A percentile compares a stretch with the other conserved stretches of the same genome.
Evolutionary conservation across 148 eudicot species (phyloP).

Genomic region (Fagopyrum homotropicum): DNA sequence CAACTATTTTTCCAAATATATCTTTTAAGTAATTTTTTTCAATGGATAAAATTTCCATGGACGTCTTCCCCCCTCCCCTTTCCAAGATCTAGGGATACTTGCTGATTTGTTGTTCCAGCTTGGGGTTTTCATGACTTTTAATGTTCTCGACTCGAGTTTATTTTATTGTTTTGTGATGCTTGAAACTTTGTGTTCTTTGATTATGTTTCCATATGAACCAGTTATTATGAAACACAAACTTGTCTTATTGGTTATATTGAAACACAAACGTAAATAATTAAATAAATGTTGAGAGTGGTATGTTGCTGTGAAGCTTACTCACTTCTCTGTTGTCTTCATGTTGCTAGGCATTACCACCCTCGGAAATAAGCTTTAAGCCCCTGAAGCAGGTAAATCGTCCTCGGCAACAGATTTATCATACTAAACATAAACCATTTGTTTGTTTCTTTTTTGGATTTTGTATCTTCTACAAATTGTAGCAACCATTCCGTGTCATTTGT

Average conservation of each 20-base stretch:
- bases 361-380: conserved; percentile 68
- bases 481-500: background rate
- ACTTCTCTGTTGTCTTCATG: conserved; percentile 6
- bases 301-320: background rate
- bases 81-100: too few relatives aligned
- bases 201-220: background rate
- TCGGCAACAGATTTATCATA: background rate
- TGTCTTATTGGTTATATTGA: background rate
- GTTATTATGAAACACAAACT: background rate
- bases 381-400: conserved; percentile 63
- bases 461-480: background rate
- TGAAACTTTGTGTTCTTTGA: too few relatives aligned
- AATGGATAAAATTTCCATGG: too few relatives aligned
- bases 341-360: conserved; percentile 73
- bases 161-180: too few relatives aligned
- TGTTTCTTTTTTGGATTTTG: background rate
- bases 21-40: too few relatives aligned
- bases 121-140: too few relatives aligned
- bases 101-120: too few relatives aligned
- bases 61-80: too few relatives aligned
- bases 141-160: too few relatives aligned
- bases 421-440: background rate
- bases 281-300: background rate
- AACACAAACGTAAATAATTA: background rate
- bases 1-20: too few relatives aligned